Conservation (phyloP, 495 filamentous ascomycete genomes). For the Penicillium cosmopolitanum region DNA sequence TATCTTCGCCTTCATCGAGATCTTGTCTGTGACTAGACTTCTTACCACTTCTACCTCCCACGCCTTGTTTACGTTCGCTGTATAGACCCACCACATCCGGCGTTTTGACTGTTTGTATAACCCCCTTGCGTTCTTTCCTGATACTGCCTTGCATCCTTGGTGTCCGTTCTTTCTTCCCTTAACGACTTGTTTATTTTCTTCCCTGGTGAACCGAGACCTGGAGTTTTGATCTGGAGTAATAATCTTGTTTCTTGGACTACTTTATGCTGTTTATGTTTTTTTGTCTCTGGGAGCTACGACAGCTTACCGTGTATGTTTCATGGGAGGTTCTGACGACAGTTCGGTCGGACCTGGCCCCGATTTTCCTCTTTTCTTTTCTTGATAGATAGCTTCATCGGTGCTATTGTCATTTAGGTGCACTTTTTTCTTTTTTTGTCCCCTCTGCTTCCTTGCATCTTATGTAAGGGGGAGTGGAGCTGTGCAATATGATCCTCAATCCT, state of each 20-base stretch:
- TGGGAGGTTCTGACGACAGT: background rate
- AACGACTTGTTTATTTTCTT: background rate
- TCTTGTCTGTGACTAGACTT: too few relatives aligned
- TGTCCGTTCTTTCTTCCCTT: constrained; percentile 26
- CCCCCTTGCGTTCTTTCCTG: constrained; percentile 18
- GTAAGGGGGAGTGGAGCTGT: constrained; percentile 3
- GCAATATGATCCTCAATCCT: background rate
- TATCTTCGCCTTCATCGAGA: too few relatives aligned
- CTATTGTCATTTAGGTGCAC: constrained; percentile 6
- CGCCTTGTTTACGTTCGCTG: constrained; percentile 29
- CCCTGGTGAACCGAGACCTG: background rate
- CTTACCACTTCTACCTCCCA: background rate
- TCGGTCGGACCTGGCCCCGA: background rate
- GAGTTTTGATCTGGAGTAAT: constrained; percentile 5
- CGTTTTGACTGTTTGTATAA: constrained; percentile 25
- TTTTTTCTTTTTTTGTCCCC: background rate
- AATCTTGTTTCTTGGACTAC: background rate
- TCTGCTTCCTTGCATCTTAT: background rate
- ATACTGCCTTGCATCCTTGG: constrained; percentile 29
- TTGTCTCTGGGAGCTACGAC: background rate
- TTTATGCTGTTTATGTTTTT: background rate
- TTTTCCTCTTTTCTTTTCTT: background rate
- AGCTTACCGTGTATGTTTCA: constrained; percentile 5
- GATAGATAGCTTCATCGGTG: constrained; percentile 4
- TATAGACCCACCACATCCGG: constrained; percentile 32